Conservation (phyloP, 192 early-diverging fungal genomes). For the Martensiomyces pterosporus region DNA sequence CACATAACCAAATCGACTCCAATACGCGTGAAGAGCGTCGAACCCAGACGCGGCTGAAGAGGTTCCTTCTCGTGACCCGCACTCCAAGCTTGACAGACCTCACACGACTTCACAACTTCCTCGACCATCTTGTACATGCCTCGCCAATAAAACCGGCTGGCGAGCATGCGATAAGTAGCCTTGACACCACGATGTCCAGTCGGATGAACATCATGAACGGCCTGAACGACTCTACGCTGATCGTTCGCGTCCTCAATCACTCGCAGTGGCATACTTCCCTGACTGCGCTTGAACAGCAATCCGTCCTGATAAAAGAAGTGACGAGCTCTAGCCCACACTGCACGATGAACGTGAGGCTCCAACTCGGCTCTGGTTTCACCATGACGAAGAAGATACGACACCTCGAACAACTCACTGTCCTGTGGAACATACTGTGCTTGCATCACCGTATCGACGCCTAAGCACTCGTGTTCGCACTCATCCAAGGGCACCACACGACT, state of each 20-base stretch:
- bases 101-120: not conserved
- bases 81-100: not conserved
- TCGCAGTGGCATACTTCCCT: not conserved
- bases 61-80: not conserved
- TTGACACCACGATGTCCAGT: slow-evolving; percentile 1
- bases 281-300: not conserved
- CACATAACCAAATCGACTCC: slow-evolving; percentile 2
- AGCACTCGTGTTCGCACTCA: not conserved
- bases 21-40: slow-evolving; percentile 3
- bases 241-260: slow-evolving; percentile 2
- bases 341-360: not conserved
- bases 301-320: not conserved
- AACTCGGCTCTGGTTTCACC: not conserved
- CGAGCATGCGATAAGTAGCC: not conserved
- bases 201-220: not conserved
- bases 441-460: not conserved
- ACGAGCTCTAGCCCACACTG: not conserved
- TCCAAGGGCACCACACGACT: no score
- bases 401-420: no score
- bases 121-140: not conserved
- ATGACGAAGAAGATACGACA: not conserved
- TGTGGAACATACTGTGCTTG: not conserved
- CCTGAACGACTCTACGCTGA: not conserved
- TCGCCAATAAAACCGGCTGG: not conserved
- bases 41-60: not conserved